Base-by-base conservation (phyloP, 73 alveolate species). In the Paramecium sexaurelia region DNA sequence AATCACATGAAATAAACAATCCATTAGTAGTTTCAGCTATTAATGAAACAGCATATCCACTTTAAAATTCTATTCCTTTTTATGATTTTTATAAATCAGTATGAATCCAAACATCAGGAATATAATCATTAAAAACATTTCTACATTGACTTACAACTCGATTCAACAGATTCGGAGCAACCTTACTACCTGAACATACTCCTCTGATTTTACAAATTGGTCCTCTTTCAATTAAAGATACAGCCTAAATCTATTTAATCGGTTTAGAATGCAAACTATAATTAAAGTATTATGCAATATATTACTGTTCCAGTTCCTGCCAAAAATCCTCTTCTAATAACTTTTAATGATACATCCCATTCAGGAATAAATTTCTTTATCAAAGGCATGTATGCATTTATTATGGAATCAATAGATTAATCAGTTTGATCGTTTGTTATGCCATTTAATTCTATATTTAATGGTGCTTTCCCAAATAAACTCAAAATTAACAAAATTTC, bases 81-180 rank as follows among this genome's bases (percentile, higher is more conserved):
- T 87, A 98, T 84, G 96, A 92, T 95, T 96, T 97, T 35, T 89
- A 94, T 55, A 94, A 94, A 87, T 97, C 99, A 33, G 97, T 94
- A 35, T 95, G 93, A 22, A 97, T 94, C 98, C 98, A 97, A 9
- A 97, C 99, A 95, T 97, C 99, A 40, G 99, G 99, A 86, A 97
- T 92, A 93, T 95, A 96, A 91, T 97, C 98, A 95, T 97, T 96
- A 82, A 97, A 97, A 11, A 97, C 97, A 26, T 95, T 97, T 91
- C 99, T 91, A 22, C 96, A 85, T 15, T 97, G 86, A 92, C 95
- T 98, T 6, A 97, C 93, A 87, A 96, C 92, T 91, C 97, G 87
- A 39, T 94, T 95, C 26, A 97, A 89, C 40, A 95, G 85, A 55
- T 92, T 68, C 15, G 99, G 96, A 20, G 96, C 92, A 15, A 97